Base-by-base conservation (phyloP, 176 grass and related monocot genomes). In the Typha latifolia region DNA sequence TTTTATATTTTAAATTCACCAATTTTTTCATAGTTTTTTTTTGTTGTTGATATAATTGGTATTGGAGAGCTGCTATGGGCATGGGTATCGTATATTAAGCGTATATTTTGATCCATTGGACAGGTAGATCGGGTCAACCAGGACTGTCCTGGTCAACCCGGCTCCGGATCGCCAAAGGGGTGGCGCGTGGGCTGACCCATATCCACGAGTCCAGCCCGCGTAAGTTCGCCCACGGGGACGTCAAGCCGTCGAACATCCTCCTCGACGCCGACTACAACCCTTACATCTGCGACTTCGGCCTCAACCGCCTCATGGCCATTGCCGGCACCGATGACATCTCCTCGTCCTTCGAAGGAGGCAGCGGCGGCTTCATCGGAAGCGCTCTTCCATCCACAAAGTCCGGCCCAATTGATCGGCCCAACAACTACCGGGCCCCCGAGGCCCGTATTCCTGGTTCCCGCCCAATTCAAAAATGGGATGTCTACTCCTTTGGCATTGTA, bases 231-330 rank as follows among this genome's bases (percentile, higher is more conserved):
- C 93, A 97, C 12, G 88, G 88, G 51, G 88, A 92, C 69, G 74
- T 97, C 62, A 97, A 97, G 74, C 88, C 93, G 1, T 86, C 93
- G 53, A 97, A 97, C 85, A 78, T 97, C 85, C 93, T 97, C 56
- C 85, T 97, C 26, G 88, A 92, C 57, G 75, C 56, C 6, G 88
- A 97, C 66, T 86, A 78, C 85, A 76, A 80, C 69, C 66, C 93
- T 0, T 73, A 59, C 50, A 26, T 92, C 72, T 79, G 85, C 1
- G 93, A 97, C 85, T 92, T 97, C 59, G 88, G 88, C 49, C 85
- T 97, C 1, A 74, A 78, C 37, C 83, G 82, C 29, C 93, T 97
- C 2, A 81, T 97, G 29, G 67, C 63, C 51, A 48, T 90, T 15
- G 74, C 78, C 12, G 81, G 88, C 23, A 64, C 62, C 15, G 34